Conservation (phyloP, 148 eudicot genomes). For the Silene conica region DNA sequence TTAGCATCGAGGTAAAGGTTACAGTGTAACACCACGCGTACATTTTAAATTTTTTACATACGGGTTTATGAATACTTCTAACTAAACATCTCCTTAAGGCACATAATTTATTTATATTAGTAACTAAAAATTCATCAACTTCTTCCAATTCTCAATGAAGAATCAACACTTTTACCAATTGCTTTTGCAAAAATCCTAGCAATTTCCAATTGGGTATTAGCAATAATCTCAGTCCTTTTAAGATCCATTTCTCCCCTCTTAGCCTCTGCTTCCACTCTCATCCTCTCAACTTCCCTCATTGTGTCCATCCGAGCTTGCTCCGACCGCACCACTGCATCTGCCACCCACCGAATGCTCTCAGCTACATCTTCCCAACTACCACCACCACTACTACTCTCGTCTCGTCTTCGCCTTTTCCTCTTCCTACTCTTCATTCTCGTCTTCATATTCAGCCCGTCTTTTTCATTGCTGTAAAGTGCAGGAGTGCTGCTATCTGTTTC, state of each 20-base stretch:
- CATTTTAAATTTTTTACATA: no score
- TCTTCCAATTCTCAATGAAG: slow-evolving; percentile 50
- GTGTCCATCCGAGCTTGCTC: slow-evolving; percentile 74
- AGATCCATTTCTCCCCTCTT: slow-evolving; percentile 81
- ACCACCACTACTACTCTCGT: slow-evolving; percentile 16
- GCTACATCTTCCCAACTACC: slow-evolving; percentile 39
- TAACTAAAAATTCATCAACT: slow-evolving; percentile 19
- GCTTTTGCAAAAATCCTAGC: slow-evolving; percentile 76
- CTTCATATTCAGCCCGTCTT: slow-evolving; percentile 25
- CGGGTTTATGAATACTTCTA: no score
- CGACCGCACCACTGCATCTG: slow-evolving; percentile 59
- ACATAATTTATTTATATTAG: not conserved
- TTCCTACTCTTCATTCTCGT: slow-evolving; percentile 29
- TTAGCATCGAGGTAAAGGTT: no score
- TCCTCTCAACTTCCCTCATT: slow-evolving; percentile 71
- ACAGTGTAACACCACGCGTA: no score
- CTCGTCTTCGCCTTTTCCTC: slow-evolving; percentile 39
- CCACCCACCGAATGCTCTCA: slow-evolving; percentile 73
- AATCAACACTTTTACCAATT: slow-evolving; percentile 41
- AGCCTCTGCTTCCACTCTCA: slow-evolving; percentile 73
- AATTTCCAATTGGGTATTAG: slow-evolving; percentile 84
- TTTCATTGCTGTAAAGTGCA: slow-evolving; percentile 42
- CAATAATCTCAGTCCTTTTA: slow-evolving; percentile 73
- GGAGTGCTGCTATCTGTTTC: slow-evolving; percentile 80
- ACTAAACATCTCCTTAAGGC: no score